Percentiles rank a stretch among this genome's conserved stretches.
These are phyloP conservation scores for Fusarium longipes DNA, from an alignment of 2,329 filamentous ascomycete species.

Conservation along the genomic window DNA sequence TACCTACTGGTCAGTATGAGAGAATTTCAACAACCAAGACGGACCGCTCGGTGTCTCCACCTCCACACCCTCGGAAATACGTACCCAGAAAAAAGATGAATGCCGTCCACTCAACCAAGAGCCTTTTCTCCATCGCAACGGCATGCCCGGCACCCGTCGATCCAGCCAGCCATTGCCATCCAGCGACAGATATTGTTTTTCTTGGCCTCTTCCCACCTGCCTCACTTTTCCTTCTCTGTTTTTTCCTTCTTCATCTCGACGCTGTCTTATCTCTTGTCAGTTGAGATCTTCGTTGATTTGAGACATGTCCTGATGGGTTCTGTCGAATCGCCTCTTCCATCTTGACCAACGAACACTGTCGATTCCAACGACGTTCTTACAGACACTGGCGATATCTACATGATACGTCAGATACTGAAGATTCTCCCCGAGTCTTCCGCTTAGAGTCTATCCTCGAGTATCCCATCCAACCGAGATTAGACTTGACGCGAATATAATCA, in stretches of 20 bases:
- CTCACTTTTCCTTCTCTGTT: not conserved
- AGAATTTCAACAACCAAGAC: conserved; percentile 41
- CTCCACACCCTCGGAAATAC: conserved; percentile 43
- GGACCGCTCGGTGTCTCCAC: conserved; percentile 46
- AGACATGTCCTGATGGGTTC: conserved; percentile 31
- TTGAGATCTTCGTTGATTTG: conserved; percentile 40
- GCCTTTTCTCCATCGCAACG: conserved; percentile 44
- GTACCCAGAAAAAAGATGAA: conserved; percentile 38
- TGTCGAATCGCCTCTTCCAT: conserved; percentile 21
- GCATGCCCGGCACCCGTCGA: conserved; percentile 40
- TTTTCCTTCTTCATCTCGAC: conserved; percentile 24
- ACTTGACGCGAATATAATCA: conserved; percentile 19
- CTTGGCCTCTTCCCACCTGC: conserved; percentile 19
- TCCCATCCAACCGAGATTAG: conserved; percentile 15
- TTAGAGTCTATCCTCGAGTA: not conserved
- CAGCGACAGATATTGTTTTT: conserved; percentile 27
- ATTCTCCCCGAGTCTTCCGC: not conserved
- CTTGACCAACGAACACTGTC: conserved; percentile 14
- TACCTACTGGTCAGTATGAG: conserved; percentile 44
- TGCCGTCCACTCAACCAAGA: conserved; percentile 40
- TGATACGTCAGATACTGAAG: conserved; percentile 7
- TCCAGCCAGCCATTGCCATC: conserved; percentile 31
- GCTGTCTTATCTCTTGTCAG: conserved; percentile 25
- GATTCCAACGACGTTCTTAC: conserved; percentile 13
- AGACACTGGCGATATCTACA: conserved; percentile 5